Base-by-base conservation (phyloP, 2,329 filamentous ascomycete species). In the Colletotrichum theobromicola region DNA sequence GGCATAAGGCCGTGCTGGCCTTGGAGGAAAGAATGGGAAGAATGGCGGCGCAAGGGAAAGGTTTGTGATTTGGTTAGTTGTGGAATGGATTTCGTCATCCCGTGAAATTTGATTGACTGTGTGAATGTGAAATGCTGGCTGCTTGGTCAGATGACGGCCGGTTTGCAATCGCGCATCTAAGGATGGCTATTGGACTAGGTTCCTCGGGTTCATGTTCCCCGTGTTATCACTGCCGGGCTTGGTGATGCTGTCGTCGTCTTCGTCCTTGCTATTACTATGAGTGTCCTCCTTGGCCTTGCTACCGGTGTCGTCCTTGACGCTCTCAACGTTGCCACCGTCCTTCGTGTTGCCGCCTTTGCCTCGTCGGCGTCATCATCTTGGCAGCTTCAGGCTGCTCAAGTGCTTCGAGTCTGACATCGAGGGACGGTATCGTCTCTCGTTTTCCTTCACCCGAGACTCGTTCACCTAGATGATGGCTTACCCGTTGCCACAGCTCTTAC, bases 331-430 rank as follows among this genome's bases (percentile, higher is more conserved):
- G 42, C 18, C n/a, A n/a, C n/a, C 1, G 18, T 46, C 37, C 18
- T n/a, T 12, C 18, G n/a, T 2, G 37, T n/a, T 46, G 18, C 5
- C 3, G 37, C 12, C 37, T 9, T 46, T n/a, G 9, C n/a, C 13
- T 50, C 42, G n/a, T 50, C n/a, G n/a, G n/a, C 21, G 13, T 7
- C 42, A 4, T 0, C 42, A 7, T 21, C n/a, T 21, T 1, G 0
- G 42, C 42, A 50, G n/a, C 1, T 21, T n/a, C 10, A 1, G 13
- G 10, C 42, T 2, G 3, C 42, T 50, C 2, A 13, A 50, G 4
- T 7, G 2, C 21, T 4, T 0, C 5, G 2, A 13, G 5, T 2
- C 42, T 50, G 21, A 4, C 12, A 3, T 21, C 0, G 4, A 13
- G 13, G 10, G 2, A 2, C 42, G 42, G 10, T n/a, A 21, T 13